These are phyloP conservation scores for Puccinia hordei DNA, from an alignment of 1,284 basidiomycete species.

Conservation along the genomic window DNA sequence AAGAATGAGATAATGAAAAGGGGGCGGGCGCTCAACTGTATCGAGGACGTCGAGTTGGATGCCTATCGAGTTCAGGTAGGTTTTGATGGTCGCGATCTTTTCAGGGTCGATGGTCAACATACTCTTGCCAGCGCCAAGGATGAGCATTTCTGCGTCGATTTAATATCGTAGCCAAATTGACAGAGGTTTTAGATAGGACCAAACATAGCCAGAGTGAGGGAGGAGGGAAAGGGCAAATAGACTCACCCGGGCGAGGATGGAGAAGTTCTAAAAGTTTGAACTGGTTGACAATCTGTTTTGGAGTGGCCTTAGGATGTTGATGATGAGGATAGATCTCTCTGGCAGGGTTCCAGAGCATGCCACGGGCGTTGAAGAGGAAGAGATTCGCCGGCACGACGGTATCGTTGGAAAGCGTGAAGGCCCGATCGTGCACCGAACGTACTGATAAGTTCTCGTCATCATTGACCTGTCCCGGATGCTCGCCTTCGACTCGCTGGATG, in stretches of 20 bases:
- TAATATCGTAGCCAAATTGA: too few relatives aligned
- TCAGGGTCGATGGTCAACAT: background rate
- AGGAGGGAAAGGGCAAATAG: background rate
- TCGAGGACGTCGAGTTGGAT: slow-evolving; percentile 26
- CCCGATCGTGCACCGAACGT: background rate
- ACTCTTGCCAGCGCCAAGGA: slow-evolving; percentile 5
- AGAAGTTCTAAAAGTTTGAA: background rate
- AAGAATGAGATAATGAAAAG: background rate
- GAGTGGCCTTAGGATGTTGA: too few relatives aligned
- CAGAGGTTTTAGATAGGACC: background rate
- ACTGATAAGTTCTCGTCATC: background rate
- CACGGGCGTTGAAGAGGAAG: background rate
- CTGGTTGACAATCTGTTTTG: background rate
- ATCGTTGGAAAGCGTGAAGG: slow-evolving; percentile 14
- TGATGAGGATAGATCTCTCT: background rate
- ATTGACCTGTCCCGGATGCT: background rate
- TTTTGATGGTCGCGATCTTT: background rate
- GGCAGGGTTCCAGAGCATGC: slow-evolving; percentile 13
- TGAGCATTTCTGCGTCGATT: background rate
- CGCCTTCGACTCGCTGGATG: background rate
- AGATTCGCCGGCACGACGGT: slow-evolving; percentile 12
- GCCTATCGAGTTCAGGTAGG: slow-evolving; percentile 5
- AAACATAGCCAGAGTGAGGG: background rate
- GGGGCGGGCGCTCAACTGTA: background rate
- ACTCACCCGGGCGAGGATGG: slow-evolving; percentile 9